Conservation (phyloP, 129 eudicot genomes). For the Tagetes patula region DNA sequence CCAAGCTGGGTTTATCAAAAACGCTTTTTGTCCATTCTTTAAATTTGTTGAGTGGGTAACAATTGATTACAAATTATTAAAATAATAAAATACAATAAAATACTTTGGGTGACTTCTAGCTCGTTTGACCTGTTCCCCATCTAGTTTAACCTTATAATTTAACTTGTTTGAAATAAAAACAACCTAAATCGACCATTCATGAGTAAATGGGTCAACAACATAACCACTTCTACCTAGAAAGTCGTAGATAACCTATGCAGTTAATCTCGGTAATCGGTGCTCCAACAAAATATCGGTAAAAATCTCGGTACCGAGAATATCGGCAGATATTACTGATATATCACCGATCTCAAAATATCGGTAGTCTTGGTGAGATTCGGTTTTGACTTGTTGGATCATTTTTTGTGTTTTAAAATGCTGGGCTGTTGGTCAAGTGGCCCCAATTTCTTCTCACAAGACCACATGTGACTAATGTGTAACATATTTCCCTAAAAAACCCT, state of each 20-base stretch:
- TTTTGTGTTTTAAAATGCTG: too few species aligned
- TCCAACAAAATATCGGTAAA: too few species aligned
- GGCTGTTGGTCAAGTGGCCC: too few species aligned
- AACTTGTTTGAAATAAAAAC: neutral
- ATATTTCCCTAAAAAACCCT: too few species aligned
- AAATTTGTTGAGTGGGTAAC: neutral
- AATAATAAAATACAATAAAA: neutral
- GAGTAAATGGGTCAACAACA: neutral
- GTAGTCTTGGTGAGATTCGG: too few species aligned
- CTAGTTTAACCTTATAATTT: neutral
- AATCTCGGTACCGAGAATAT: too few species aligned
- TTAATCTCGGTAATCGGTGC: too few species aligned
- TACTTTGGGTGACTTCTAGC: neutral
- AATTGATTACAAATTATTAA: neutral
- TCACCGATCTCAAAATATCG: too few species aligned
- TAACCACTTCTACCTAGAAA: neutral
- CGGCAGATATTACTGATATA: too few species aligned
- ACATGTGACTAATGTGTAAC: too few species aligned
- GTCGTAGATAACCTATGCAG: neutral
- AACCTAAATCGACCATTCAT: neutral
- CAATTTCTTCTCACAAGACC: too few species aligned
- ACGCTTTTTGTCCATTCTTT: neutral
- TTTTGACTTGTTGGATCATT: too few species aligned
- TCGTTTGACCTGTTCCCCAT: neutral
- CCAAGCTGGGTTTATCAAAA: neutral